Conservation (phyloP, 331 rosid genomes). For the Dryas integrifolia region DNA sequence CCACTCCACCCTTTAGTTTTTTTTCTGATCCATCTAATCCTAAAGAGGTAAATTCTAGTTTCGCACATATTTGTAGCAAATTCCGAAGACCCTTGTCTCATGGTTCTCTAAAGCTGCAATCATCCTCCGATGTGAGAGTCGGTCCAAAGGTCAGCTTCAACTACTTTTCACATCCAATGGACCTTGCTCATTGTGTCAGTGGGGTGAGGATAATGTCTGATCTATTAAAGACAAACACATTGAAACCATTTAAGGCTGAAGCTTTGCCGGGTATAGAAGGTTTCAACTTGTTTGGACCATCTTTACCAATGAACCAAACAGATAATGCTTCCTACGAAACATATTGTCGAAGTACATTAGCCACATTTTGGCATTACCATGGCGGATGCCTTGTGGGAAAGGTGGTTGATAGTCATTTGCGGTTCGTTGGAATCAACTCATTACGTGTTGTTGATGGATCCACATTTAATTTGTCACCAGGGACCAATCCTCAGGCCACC, state of each 20-base stretch:
- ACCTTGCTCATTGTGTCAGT: conserved; percentile 24
- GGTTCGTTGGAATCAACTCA: neutral
- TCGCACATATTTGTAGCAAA: neutral
- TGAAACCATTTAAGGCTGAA: conserved; percentile 5
- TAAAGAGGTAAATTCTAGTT: neutral
- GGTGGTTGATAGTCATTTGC: conserved; percentile 22
- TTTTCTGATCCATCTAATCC: neutral
- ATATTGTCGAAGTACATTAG: conserved; percentile 10
- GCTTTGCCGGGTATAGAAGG: neutral
- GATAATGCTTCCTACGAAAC: conserved; percentile 4
- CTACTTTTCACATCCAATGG: conserved; percentile 19
- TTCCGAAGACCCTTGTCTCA: conserved; percentile 3
- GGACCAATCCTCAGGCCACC: conserved; percentile 34
- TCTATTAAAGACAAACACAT: conserved; percentile 14
- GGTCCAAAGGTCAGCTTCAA: conserved; percentile 26
- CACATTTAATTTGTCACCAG: conserved; percentile 14
- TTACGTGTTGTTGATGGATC: conserved; percentile 31
- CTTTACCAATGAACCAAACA: conserved; percentile 24
- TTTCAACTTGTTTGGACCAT: conserved; percentile 11
- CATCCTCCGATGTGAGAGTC: neutral
- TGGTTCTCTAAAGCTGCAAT: conserved; percentile 23
- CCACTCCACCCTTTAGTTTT: neutral
- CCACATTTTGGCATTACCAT: conserved; percentile 36
- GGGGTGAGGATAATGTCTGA: conserved; percentile 26
- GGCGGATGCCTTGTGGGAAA: conserved; percentile 36